Percentiles rank a stretch among this genome's conserved stretches.
Conservation (phyloP, 306 rosid species). For the Trifolium fragiferum region DNA sequence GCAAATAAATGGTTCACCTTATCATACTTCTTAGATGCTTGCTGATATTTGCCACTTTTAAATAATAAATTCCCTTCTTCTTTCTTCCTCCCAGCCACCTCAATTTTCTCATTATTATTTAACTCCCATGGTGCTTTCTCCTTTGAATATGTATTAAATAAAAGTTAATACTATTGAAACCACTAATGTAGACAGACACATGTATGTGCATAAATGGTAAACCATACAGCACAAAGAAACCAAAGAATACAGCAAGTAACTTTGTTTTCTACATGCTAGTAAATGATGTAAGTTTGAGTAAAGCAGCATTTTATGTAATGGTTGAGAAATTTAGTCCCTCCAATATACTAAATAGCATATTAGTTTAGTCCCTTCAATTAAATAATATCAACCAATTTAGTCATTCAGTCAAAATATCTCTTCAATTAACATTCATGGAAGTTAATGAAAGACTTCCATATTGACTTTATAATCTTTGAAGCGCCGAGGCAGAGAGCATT, state of each 20-base stretch:
- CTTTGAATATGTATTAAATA: conserved; percentile 48
- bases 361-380: not conserved
- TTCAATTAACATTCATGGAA: not conserved
- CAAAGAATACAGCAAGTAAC: conserved; percentile 28
- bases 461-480: not conserved
- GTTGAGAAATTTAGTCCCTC: not conserved
- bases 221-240: conserved; percentile 23
- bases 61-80: conserved; percentile 72
- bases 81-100: conserved; percentile 68
- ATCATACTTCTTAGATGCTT: conserved; percentile 66
- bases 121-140: conserved; percentile 75
- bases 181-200: not conserved
- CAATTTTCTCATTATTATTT: conserved; percentile 62
- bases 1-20: conserved; percentile 50
- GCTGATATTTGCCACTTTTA: conserved; percentile 58
- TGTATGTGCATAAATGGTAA: conserved; percentile 14
- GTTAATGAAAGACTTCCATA: not conserved
- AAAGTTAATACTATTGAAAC: conserved; percentile 25
- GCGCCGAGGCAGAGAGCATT: not conserved
- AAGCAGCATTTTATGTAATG: not conserved
- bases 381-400: not conserved
- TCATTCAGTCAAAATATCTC: not conserved
- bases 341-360: not conserved
- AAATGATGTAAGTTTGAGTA: conserved; percentile 12
- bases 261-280: conserved; percentile 26